Conservation (phyloP, 1,284 basidiomycete genomes). For the Caloboletus firmus region DNA sequence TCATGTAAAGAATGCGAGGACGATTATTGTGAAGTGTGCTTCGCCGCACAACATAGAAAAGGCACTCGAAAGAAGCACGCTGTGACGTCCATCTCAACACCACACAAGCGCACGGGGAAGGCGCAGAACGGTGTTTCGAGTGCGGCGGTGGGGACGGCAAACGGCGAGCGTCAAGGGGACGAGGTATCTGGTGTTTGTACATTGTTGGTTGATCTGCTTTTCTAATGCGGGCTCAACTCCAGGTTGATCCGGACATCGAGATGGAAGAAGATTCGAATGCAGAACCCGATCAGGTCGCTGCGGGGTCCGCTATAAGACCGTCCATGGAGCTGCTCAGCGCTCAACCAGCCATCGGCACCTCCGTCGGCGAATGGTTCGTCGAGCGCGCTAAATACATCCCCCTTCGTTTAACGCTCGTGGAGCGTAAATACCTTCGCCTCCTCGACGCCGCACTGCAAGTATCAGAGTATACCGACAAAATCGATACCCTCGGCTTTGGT, state of each 20-base stretch:
- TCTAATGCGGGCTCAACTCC: background rate
- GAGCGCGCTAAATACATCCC: constrained; percentile 77
- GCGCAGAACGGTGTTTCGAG: constrained; percentile 21
- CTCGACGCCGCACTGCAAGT: constrained; percentile 78
- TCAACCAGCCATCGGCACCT: constrained; percentile 55
- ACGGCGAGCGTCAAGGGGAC: constrained; percentile 5
- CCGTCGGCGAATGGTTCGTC: constrained; percentile 79
- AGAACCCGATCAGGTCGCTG: constrained; percentile 41
- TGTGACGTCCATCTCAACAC: constrained; percentile 46
- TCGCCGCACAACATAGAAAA: constrained; percentile 76
- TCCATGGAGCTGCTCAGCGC: constrained; percentile 43
- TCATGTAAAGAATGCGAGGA: constrained; percentile 69
- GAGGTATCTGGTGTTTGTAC: constrained; percentile 17
- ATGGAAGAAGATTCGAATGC: constrained; percentile 47
- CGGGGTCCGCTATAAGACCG: constrained; percentile 33
- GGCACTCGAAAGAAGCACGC: constrained; percentile 68
- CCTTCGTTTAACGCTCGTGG: constrained; percentile 64
- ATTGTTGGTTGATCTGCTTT: background rate
- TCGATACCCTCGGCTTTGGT: constrained; percentile 72
- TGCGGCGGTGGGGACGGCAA: background rate
- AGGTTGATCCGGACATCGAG: constrained; percentile 37
- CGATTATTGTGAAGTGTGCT: constrained; percentile 79
- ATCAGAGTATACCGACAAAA: constrained; percentile 84
- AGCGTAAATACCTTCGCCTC: constrained; percentile 78
- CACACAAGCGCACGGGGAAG: constrained; percentile 15